Percentiles rank a stretch among this genome's conserved stretches.
Evolutionary conservation across 2,329 filamentous ascomycete genomes (phyloP).

Genomic region (Podosphaera aphanis): DNA sequence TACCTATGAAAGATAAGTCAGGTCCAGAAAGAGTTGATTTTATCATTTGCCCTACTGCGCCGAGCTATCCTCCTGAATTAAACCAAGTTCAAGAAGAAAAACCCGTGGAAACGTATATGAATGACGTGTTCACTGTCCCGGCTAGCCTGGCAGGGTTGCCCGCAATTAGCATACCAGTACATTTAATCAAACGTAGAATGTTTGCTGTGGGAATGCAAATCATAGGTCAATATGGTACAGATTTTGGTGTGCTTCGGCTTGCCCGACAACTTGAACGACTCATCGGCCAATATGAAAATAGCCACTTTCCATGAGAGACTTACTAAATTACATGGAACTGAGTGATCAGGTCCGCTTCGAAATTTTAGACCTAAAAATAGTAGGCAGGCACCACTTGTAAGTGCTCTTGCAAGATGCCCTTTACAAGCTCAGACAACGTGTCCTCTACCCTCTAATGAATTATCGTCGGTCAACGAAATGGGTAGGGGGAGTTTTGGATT

Average conservation of each 20-base stretch:
- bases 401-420: too few species aligned
- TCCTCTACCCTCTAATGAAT: too few species aligned
- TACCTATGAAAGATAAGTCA: slow-evolving; percentile 27
- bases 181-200: slow-evolving; percentile 17
- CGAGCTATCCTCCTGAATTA: slow-evolving; percentile 45
- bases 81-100: slow-evolving; percentile 30
- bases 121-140: slow-evolving; percentile 88
- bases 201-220: slow-evolving; percentile 1
- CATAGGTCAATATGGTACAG: slow-evolving; percentile 1
- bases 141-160: slow-evolving; percentile 81
- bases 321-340: too few species aligned
- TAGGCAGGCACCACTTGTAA: too few species aligned
- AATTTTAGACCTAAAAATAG: too few species aligned
- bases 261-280: slow-evolving; percentile 1
- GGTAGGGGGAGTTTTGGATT: too few species aligned
- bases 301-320: too few species aligned
- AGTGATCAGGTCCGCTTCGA: too few species aligned
- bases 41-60: slow-evolving; percentile 67
- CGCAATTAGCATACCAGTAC: slow-evolving; percentile 52
- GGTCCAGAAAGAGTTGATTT: slow-evolving; percentile 54
- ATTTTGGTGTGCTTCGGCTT: neutral
- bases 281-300: neutral
- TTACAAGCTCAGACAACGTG: too few species aligned
- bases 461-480: too few species aligned
- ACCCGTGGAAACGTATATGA: slow-evolving; percentile 59